Percentiles rank a stretch among this genome's conserved stretches.
phyloP scores from a whole-genome alignment of 2,329 filamentous ascomycete genomes.

The Claviceps humidiphila region DNA sequence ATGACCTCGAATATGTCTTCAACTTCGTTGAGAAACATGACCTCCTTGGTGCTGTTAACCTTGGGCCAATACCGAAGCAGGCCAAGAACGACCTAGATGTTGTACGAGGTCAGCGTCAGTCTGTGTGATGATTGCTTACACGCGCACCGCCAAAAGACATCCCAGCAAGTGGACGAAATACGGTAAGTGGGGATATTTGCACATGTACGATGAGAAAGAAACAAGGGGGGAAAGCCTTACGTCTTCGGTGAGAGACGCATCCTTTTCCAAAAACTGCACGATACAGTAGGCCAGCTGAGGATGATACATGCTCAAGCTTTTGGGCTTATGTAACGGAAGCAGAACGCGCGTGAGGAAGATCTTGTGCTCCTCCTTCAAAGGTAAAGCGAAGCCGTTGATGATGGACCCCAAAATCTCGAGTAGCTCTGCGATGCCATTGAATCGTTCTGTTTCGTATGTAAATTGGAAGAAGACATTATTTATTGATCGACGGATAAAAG shows the following conservation, averaged over 20 bases:
- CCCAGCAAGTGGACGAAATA: not conserved
- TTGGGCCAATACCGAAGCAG: slow-evolving; percentile 97
- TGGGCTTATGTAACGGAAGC: slow-evolving; percentile 92
- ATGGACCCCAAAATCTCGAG: slow-evolving; percentile 96
- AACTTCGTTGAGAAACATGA: slow-evolving; percentile 98
- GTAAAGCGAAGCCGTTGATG: slow-evolving; percentile 95
- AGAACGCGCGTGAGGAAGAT: slow-evolving; percentile 89
- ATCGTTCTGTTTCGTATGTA: slow-evolving; percentile 94
- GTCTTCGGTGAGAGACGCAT: slow-evolving; percentile 92
- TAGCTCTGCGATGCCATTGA: slow-evolving; percentile 95
- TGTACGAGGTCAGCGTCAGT: not conserved
- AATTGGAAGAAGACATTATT: slow-evolving; percentile 99
- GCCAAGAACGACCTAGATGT: slow-evolving; percentile 71
- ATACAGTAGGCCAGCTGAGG: slow-evolving; percentile 97
- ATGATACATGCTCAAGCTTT: slow-evolving; percentile 99
- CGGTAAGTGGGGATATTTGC: not conserved
- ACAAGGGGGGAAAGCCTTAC: slow-evolving; percentile 26
- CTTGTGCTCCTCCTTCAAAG: slow-evolving; percentile 97
- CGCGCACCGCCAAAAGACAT: not conserved
- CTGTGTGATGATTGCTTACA: not conserved
- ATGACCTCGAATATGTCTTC: slow-evolving; percentile 99
- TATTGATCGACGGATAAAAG: slow-evolving; percentile 94
- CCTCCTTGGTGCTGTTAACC: slow-evolving; percentile 98
- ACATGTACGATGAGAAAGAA: not conserved
- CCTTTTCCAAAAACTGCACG: slow-evolving; percentile 96